Conservation (phyloP, 306 rosid genomes). For the Citrullus colocynthis region DNA sequence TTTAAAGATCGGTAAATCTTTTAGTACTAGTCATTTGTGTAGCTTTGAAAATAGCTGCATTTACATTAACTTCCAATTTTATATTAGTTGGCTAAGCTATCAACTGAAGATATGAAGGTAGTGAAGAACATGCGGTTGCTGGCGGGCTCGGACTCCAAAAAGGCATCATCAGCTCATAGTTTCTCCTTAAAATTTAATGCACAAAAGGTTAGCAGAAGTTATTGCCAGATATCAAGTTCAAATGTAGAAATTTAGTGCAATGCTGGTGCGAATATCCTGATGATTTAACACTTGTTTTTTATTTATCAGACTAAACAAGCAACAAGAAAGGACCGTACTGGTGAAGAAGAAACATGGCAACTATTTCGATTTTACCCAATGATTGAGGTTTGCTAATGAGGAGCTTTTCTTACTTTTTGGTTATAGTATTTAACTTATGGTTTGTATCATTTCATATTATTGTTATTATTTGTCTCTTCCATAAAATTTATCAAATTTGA, state of each 20-base stretch:
- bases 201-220: slow-evolving; percentile 41
- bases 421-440: neutral
- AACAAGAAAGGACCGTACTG: slow-evolving; percentile 64
- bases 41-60: neutral
- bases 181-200: slow-evolving; percentile 78
- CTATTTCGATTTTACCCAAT: slow-evolving; percentile 77
- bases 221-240: slow-evolving; percentile 3
- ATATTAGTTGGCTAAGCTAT: slow-evolving; percentile 66
- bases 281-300: slow-evolving; percentile 3
- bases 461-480: neutral
- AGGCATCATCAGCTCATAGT: slow-evolving; percentile 23
- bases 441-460: too few species aligned
- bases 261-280: neutral
- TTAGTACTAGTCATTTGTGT: neutral
- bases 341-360: slow-evolving; percentile 84
- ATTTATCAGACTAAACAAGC: slow-evolving; percentile 53
- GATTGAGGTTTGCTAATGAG: slow-evolving; percentile 48
- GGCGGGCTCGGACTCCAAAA: slow-evolving; percentile 38
- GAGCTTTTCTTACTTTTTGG: slow-evolving; percentile 1
- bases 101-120: slow-evolving; percentile 75
- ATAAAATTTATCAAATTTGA: neutral
- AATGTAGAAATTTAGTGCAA: neutral
- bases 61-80: neutral
- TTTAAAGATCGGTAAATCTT: neutral
- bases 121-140: slow-evolving; percentile 64